Base-by-base conservation (phyloP, 257 asterid genomes). In the Nicotiana obtusifolia region DNA sequence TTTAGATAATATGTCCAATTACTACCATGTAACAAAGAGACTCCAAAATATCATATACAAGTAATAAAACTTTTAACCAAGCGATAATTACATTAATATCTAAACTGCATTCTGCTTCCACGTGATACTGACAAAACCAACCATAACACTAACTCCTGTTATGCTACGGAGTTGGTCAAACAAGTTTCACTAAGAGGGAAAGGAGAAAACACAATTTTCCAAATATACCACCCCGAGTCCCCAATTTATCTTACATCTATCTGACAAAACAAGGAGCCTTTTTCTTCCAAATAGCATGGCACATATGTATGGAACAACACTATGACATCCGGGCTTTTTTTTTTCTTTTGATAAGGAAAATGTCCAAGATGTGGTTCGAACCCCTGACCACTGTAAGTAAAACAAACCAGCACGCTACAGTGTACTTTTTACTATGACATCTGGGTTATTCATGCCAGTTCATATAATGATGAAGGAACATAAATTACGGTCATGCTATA, bases 1-100 rank as follows among this genome's bases (percentile, higher is more conserved):
- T 47, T 83, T 57, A 82, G 76, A 89, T 69, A 54, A 65, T 80
- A 19, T 7, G 83, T 24, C n/a, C 26, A 60, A 53, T 61, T 76
- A 68, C 69, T 57, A 78, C 41, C 17, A 13, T 41, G 82, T 3
- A 10, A 35, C 22, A 16, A 37, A 60, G 73, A n/a, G 24, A 24
- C 79, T 73, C 61, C 41, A 49, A 52, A 41, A 73, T 22, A 15
- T 14, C 22, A 73, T 47, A 73, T 47, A 73, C 37, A 24, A 73
- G 60, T 22, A 41, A 47, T 47, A 24, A 47, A 22, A 22, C 16
- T 44, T 73, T 47, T 73, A 37, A 73, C 41, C 78, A 22, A 71
- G 33, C 14, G 20, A 44, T 11, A 71, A 44, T 5, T 71, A 1
- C 5, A 44, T 4, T 22, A 47, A 73, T 14, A 47, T 73, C 61